phyloP scores from a whole-genome alignment of 257 asterid species.

The Solanum ahanhuiri region DNA sequence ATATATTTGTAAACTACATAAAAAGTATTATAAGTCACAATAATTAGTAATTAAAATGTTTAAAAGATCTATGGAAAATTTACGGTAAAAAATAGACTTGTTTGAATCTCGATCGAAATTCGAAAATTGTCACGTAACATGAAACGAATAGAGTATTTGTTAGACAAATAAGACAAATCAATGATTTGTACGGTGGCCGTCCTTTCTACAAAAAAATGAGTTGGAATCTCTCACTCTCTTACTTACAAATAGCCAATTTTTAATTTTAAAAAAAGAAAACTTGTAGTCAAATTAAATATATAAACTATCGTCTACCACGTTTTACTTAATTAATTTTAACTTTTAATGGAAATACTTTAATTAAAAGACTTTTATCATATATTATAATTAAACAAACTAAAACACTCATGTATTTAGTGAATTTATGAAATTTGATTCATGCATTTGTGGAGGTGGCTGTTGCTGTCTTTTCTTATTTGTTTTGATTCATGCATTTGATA shows the following conservation, averaged over 20 bases:
- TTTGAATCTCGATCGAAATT: too few species aligned
- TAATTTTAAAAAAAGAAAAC: background rate
- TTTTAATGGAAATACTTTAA: background rate
- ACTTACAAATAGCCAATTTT: background rate
- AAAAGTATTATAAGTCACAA: too few species aligned
- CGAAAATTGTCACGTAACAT: too few species aligned
- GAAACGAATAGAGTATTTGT: too few species aligned
- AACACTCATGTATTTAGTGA: background rate
- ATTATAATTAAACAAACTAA: background rate
- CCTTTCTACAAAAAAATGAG: background rate
- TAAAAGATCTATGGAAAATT: accelerated
- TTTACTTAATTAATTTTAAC: background rate
- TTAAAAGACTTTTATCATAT: background rate
- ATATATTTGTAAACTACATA: too few species aligned
- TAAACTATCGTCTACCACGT: background rate
- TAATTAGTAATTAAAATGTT: too few species aligned
- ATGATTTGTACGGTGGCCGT: background rate
- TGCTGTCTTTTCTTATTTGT: background rate
- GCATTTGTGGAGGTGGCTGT: background rate
- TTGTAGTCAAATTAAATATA: background rate
- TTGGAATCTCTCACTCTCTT: background rate
- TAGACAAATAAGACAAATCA: background rate
- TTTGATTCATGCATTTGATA: background rate
- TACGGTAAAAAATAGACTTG: accelerated
- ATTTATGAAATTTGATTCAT: background rate